Conservation (phyloP, 106 monocot species). For the Posidonia australis region DNA sequence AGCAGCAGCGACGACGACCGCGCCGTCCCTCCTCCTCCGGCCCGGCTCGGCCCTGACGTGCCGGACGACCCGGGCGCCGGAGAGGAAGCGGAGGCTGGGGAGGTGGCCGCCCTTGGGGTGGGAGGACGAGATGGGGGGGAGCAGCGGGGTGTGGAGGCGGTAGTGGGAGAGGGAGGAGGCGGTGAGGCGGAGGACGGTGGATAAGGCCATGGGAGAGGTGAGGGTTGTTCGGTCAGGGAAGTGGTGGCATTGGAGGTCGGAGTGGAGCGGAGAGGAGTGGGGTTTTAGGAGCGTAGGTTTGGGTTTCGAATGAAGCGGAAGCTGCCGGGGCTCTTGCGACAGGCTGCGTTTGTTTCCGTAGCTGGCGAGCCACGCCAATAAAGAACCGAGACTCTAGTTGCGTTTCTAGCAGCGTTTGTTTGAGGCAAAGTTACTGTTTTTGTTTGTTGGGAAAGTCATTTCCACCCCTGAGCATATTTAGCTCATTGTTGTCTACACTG, state of each 20-base stretch:
- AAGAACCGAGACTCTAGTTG: too few relatives aligned
- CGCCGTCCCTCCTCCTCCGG: constrained; percentile 25
- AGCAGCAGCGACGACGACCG: constrained; percentile 1
- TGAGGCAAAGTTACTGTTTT: too few relatives aligned
- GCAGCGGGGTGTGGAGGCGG: constrained; percentile 19
- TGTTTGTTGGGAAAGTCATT: too few relatives aligned
- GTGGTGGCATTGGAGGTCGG: neutral
- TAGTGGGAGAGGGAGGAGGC: constrained; percentile 30
- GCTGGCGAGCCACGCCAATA: too few relatives aligned
- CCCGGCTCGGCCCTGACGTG: constrained; percentile 24
- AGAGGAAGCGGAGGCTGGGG: constrained; percentile 28
- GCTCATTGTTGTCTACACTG: too few relatives aligned
- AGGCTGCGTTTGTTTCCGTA: too few relatives aligned
- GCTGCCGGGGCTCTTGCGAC: too few relatives aligned
- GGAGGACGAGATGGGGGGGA: neutral
- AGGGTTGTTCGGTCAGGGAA: constrained; percentile 1
- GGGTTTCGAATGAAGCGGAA: constrained; percentile 15
- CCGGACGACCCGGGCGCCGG: constrained; percentile 16
- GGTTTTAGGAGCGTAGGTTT: neutral
- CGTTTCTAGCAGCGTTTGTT: too few relatives aligned
- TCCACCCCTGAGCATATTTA: too few relatives aligned
- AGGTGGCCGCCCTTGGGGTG: neutral
- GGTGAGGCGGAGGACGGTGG: constrained; percentile 40
- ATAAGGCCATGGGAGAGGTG: constrained; percentile 13
- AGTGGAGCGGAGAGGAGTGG: neutral